A percentile compares a stretch with the other conserved stretches of the same genome.
Conservation (phyloP, 768 basidiomycete species). For the Lactarius hatsudake region DNA sequence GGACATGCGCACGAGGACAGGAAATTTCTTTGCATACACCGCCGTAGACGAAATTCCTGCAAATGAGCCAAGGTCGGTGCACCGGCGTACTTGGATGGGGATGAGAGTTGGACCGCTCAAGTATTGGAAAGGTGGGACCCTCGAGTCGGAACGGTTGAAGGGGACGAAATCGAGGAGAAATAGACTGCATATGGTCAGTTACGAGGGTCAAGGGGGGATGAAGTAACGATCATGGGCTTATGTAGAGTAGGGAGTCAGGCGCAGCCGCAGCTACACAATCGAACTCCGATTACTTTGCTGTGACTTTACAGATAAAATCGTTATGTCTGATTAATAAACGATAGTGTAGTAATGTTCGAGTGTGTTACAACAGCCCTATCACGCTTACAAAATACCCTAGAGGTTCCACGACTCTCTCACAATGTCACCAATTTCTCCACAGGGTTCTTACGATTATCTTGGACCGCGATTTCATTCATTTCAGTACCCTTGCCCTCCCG, state of each 20-base stretch:
- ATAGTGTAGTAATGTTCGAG: constrained; percentile 1
- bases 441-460: background rate
- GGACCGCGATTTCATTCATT: background rate
- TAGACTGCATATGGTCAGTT: background rate
- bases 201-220: background rate
- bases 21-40: background rate
- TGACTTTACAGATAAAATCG: too few species aligned
- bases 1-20: constrained; percentile 13
- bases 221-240: constrained; percentile 7
- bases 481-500: background rate
- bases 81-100: background rate
- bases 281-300: background rate
- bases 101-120: background rate
- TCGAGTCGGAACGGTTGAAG: background rate
- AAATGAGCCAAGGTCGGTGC: background rate
- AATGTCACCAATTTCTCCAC: background rate
- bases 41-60: constrained; percentile 6
- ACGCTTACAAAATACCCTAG: background rate
- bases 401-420: background rate
- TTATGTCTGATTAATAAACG: background rate
- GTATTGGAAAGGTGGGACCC: background rate
- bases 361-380: background rate
- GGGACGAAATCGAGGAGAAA: background rate
- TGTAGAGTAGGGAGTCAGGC: background rate
- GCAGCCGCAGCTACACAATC: background rate